Conservation (phyloP, 177 flowering plant species). For the Vitis hybrid region DNA sequence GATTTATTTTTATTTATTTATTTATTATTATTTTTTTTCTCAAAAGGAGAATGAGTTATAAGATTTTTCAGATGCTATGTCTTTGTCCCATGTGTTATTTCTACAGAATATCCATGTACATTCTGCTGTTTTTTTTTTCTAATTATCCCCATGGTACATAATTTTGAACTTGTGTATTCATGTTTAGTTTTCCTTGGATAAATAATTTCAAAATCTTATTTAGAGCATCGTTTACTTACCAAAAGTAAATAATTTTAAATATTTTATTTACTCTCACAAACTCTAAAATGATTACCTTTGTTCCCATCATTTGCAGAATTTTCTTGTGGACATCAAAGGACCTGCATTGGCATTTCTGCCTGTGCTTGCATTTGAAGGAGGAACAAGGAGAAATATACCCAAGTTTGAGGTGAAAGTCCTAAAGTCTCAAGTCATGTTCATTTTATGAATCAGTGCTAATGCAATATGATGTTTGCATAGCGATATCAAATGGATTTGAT, state of each 20-base stretch:
- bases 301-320: conserved; percentile 55
- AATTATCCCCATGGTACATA: too few species aligned
- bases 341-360: conserved; percentile 84
- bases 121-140: background rate
- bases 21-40: background rate
- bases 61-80: background rate
- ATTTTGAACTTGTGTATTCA: background rate
- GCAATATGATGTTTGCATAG: too few species aligned
- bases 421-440: background rate
- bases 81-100: background rate
- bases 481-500: too few species aligned
- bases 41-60: too few species aligned
- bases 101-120: background rate
- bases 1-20: background rate
- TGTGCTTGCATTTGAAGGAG: conserved; percentile 99
- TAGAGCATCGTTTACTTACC: background rate
- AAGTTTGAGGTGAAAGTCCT: conserved; percentile 70
- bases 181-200: background rate
- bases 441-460: background rate
- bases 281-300: conserved; percentile 1
- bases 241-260: too few species aligned
- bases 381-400: conserved; percentile 92
- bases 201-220: background rate
- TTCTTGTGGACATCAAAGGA: conserved; percentile 91
- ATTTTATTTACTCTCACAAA: background rate